Base-by-base conservation (phyloP, 2,329 filamentous ascomycete species). In the Zopfia rhizophila region DNA sequence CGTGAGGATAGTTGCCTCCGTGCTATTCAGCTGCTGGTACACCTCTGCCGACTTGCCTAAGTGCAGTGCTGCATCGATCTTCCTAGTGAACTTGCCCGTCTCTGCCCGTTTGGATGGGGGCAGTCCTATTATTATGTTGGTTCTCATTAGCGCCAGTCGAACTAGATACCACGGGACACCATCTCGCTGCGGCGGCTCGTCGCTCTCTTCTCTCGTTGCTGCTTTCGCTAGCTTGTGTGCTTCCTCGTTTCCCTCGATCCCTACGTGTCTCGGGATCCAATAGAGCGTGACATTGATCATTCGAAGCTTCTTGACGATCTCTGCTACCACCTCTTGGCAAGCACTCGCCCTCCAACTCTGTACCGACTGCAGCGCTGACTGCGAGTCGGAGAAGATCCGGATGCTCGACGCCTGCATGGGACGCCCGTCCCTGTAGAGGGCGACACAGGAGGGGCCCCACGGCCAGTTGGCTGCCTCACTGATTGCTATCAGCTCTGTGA, bases 281-380 rank as follows among this genome's bases (percentile, higher is more conserved):
- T 27, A 27, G n/a, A 27, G 24, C 8, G 24, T n/a, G 24, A 27
- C 24, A n/a, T 27, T 27, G 24, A 8, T 8, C n/a, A 8, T 27
- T 27, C n/a, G 24, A 27, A 27, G 24, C 24, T n/a, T 27, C 24
- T 27, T 27, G 24, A 27, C n/a, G n/a, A 27, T 27, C 24, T 27
- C 24, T 27, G n/a, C n/a, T 8, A 27, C 24, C 24, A 27, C 24
- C n/a, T 27, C 24, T 27, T 8, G 24, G n/a, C 24, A 27, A 27
- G 24, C 24, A 8, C 24, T n/a, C n/a, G 24, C 24, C n/a, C 24
- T 27, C n/a, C 24, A 27, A n/a, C 24, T 27, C 8, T n/a, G n/a
- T 27, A 27, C 8, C 8, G 24, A 27, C 24, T 27, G 24, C 8
- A 27, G n/a, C 24, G 24, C 24, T 8, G 24, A 27, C 24, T 27